Conservation (phyloP, 306 rosid species). For the Vigna hirtella region DNA sequence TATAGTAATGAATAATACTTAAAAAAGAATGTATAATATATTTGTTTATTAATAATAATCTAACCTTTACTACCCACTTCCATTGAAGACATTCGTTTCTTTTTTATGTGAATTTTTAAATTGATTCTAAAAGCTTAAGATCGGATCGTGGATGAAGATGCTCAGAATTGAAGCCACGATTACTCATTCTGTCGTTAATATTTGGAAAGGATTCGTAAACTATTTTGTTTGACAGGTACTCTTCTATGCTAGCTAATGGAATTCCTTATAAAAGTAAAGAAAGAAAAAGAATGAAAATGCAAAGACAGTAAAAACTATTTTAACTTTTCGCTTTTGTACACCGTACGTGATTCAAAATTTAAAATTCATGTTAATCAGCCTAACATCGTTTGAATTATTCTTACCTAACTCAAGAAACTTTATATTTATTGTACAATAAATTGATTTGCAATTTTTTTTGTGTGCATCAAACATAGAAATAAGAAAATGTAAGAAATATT, state of each 20-base stretch:
- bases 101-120: background rate
- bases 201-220: conserved; percentile 3
- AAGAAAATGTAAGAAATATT: too few species aligned
- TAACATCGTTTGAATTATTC: background rate
- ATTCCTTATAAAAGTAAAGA: background rate
- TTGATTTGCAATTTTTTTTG: background rate
- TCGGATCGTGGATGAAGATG: conserved; percentile 18
- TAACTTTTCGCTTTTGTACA: background rate
- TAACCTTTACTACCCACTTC: background rate
- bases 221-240: background rate
- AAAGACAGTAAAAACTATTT: conserved; percentile 6
- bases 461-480: background rate
- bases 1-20: too few species aligned
- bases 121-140: conserved; percentile 16
- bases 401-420: background rate
- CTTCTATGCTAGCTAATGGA: background rate
- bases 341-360: background rate
- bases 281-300: background rate
- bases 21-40: too few species aligned
- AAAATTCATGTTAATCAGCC: background rate
- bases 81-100: background rate
- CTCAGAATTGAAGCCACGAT: conserved; percentile 13
- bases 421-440: background rate
- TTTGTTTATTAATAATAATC: too few species aligned
- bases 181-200: background rate